Evolutionary conservation across 1,139 yeast species (phyloP), one percentile per base, ranked within the genome.

Genomic region (Sugiyamaella sp.): DNA sequence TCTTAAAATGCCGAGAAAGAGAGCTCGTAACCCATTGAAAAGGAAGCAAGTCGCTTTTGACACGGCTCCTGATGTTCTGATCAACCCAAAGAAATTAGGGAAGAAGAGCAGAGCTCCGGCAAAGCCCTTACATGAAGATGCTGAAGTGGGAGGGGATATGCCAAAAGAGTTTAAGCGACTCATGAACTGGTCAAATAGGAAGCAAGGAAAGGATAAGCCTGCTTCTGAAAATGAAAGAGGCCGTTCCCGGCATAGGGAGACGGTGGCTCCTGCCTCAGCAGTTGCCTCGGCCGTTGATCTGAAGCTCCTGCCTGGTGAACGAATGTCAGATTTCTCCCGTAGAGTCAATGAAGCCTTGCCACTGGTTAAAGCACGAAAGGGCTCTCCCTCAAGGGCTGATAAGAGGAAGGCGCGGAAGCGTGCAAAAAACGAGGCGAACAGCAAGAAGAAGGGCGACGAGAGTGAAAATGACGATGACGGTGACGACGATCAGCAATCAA

Each of bases 291-390:
- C 49, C 3, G 17, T 56, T 2, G 39, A 53, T 33, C 53, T 61
- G 20, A 62, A 63, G 37, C 65, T 68, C 47, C 53, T 60, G 50
- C 66, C 66, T 2, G 75, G 74, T 8, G 75, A 72, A 61, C 59
- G 64, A 9, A 62, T 71, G 68, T 49, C 64, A 2, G 75, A 72
- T 41, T 71, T 71, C 56, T 62, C 65, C 4, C 60, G 73, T 17
- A 64, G 77, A 35, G 77, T 74, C 4, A 67, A 74, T 53, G 71
- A 68, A 43, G 75, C 75, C 0, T 56, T 74, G 40, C 77, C 77
- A 0, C 53, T 74, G 42, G 68, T 70, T 3, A 65, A 63, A 45
- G 71, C 73, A 16, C 43, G 45, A 2, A 43, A 37, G 37, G 67
- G 67, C 8, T 63, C 65, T 5, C 65, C 69, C 3, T 58, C 67